Evolutionary conservation across 2,329 filamentous ascomycete genomes (phyloP).

Genomic region (Monosporascus cannonballus): DNA sequence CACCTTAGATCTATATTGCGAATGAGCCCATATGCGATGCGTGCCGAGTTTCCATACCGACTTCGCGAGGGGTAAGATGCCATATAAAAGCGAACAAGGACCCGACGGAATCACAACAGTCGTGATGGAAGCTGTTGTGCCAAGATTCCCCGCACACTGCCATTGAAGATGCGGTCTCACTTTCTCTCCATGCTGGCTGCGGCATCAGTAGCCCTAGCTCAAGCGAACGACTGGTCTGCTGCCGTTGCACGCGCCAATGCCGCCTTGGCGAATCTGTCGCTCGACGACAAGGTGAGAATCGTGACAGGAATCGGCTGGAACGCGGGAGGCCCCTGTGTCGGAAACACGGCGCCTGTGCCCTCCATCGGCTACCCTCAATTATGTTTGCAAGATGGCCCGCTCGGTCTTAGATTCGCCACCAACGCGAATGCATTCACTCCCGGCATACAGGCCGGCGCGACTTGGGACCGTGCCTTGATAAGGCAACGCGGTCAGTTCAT

Average conservation of each 20-base stretch:
- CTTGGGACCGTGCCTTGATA: slow-evolving; percentile 74
- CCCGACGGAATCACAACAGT: neutral
- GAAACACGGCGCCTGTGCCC: slow-evolving; percentile 51
- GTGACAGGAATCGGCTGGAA: slow-evolving; percentile 73
- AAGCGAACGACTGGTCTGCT: slow-evolving; percentile 47
- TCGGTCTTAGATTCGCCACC: slow-evolving; percentile 67
- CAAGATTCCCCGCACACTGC: neutral
- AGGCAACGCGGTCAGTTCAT: slow-evolving; percentile 62
- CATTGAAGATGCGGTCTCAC: neutral
- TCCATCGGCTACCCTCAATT: slow-evolving; percentile 62
- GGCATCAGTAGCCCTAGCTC: slow-evolving; percentile 5
- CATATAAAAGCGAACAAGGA: neutral
- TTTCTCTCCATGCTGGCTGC: slow-evolving; percentile 5
- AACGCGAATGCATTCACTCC: slow-evolving; percentile 73
- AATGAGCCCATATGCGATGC: neutral
- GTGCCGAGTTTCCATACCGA: neutral
- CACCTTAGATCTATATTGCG: neutral
- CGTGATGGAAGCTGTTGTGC: neutral
- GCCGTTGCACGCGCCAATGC: slow-evolving; percentile 65
- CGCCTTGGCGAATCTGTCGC: slow-evolving; percentile 62
- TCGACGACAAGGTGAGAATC: slow-evolving; percentile 72
- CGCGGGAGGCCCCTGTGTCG: slow-evolving; percentile 60
- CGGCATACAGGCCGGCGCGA: slow-evolving; percentile 71
- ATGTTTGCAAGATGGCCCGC: slow-evolving; percentile 75
- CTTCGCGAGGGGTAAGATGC: neutral